These are phyloP conservation scores for Leonotis leonurus DNA, from an alignment of 257 asterid species.

Conservation along the genomic window DNA sequence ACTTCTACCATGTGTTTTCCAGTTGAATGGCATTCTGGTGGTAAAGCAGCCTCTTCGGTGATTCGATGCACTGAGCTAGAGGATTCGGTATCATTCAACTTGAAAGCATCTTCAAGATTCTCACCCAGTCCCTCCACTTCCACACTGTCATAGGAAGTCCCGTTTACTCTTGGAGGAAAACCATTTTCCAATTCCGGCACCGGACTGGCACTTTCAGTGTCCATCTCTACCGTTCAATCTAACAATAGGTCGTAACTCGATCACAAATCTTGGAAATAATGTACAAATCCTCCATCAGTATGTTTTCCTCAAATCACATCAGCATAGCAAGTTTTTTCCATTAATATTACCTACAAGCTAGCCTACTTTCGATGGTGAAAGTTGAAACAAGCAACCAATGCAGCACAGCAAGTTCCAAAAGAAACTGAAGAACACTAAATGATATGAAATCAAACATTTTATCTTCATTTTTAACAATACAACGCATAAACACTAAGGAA, in stretches of 20 bases:
- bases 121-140: constrained; percentile 25
- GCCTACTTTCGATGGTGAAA: neutral
- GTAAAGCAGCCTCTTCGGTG: constrained; percentile 20
- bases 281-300: neutral
- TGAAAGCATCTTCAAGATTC: constrained; percentile 25
- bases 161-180: constrained; percentile 16
- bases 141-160: constrained; percentile 21
- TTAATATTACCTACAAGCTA: neutral
- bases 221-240: constrained; percentile 30
- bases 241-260: neutral
- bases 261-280: constrained; percentile 8
- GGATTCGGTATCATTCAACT: constrained; percentile 19
- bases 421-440: neutral
- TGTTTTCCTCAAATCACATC: neutral
- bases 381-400: neutral
- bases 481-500: constrained; percentile 5
- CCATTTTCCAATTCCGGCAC: constrained; percentile 22
- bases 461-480: constrained; percentile 17
- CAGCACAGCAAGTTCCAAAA: neutral
- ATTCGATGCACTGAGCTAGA: constrained; percentile 7
- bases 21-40: constrained; percentile 25
- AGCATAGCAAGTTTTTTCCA: constrained; percentile 1
- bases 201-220: constrained; percentile 28
- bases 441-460: constrained; percentile 9
- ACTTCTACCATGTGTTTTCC: constrained; percentile 29